Conservation (phyloP, 2,329 filamentous ascomycete species). For the Ophiocordyceps sinensis region DNA sequence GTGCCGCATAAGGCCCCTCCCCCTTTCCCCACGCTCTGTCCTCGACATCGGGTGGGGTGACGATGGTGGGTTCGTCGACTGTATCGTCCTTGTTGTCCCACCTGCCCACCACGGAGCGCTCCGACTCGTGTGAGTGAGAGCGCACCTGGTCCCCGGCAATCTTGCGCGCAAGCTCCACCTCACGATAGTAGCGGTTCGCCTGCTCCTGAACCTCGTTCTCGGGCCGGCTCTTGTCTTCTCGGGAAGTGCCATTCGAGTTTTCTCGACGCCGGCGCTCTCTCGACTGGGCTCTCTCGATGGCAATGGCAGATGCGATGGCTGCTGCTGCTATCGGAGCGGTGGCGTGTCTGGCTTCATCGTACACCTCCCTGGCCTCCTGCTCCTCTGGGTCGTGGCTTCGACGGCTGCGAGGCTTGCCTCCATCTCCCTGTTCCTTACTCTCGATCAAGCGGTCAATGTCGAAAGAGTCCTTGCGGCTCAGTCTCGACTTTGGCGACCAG, state of each 20-base stretch:
- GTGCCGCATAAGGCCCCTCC: constrained; percentile 38
- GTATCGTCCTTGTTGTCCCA: constrained; percentile 27
- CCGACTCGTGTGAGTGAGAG: constrained; percentile 35
- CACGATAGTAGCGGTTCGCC: constrained; percentile 43
- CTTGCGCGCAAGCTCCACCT: constrained; percentile 36
- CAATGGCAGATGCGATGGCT: constrained; percentile 31
- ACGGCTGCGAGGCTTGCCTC: constrained; percentile 6
- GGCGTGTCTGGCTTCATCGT: constrained; percentile 30
- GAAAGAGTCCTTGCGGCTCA: constrained; percentile 35
- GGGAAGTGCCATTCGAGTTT: constrained; percentile 18
- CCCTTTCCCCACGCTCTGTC: constrained; percentile 18
- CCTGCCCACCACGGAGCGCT: constrained; percentile 40
- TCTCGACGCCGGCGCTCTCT: constrained; percentile 17
- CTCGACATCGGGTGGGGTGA: constrained; percentile 39
- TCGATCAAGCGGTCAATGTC: constrained; percentile 25
- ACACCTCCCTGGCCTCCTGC: constrained; percentile 27
- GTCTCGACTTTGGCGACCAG: constrained; percentile 18
- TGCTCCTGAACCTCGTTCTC: constrained; percentile 36
- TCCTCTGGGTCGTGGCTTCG: constrained; percentile 22
- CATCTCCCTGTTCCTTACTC: constrained; percentile 12
- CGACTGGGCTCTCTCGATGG: constrained; percentile 24
- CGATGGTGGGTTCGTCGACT: constrained; percentile 27
- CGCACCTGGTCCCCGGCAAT: constrained; percentile 38
- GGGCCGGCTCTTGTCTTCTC: constrained; percentile 9
- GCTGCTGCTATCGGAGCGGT: constrained; percentile 33